Conservation (phyloP, 2,329 filamentous ascomycete species). For the Pyrenophora teres region DNA sequence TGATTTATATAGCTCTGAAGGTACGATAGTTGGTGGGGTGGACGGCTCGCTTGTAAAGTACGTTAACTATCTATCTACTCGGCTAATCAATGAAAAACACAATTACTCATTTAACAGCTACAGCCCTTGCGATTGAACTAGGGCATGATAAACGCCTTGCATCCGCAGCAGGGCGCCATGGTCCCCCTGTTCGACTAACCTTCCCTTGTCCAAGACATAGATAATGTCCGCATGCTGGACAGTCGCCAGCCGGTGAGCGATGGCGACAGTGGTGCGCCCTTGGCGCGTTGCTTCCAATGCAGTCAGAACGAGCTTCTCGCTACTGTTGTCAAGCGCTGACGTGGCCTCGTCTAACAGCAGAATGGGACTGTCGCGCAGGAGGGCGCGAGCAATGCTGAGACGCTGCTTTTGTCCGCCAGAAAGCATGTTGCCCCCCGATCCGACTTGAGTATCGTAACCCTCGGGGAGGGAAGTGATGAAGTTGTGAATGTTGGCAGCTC, state of each 20-base stretch:
- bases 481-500: constrained; percentile 34
- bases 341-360: constrained; percentile 66
- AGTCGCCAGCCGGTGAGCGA: neutral
- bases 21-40: too few species aligned
- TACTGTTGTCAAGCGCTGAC: neutral
- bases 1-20: too few species aligned
- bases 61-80: too few species aligned
- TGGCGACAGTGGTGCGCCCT: neutral
- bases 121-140: neutral
- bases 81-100: neutral
- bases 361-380: constrained; percentile 64
- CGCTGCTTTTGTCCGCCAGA: constrained; percentile 79
- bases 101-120: neutral
- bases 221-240: neutral
- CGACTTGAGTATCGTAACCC: constrained; percentile 34
- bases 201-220: neutral
- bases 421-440: constrained; percentile 61
- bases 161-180: constrained; percentile 18
- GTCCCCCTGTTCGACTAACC: neutral
- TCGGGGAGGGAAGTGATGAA: constrained; percentile 39
- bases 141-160: constrained; percentile 15
- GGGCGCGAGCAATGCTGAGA: constrained; percentile 71
- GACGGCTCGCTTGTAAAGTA: too few species aligned
- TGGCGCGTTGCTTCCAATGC: neutral
- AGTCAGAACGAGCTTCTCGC: neutral